These are phyloP conservation scores for Pulveroboletus ridleyi DNA, from an alignment of 1,284 basidiomycete genomes.

Conservation along the genomic window DNA sequence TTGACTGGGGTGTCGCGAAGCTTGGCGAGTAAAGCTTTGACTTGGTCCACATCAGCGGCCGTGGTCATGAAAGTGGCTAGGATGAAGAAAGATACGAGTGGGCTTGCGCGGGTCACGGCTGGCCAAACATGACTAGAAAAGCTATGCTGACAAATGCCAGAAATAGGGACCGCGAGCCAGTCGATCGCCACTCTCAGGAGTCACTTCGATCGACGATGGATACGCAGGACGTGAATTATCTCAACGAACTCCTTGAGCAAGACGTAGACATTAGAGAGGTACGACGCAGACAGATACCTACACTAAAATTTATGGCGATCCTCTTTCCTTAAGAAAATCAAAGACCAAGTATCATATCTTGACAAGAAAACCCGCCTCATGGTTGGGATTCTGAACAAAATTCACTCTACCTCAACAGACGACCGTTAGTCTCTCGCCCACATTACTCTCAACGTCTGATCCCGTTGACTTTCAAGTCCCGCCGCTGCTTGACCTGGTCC, in stretches of 20 bases:
- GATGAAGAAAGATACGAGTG: not conserved
- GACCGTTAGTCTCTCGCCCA: constrained; percentile 50
- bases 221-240: constrained; percentile 53
- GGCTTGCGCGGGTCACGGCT: too few species aligned
- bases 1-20: constrained; percentile 65
- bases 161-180: constrained; percentile 24
- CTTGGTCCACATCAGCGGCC: constrained; percentile 35
- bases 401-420: constrained; percentile 74
- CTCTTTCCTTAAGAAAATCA: constrained; percentile 66
- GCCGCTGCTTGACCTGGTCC: constrained; percentile 60
- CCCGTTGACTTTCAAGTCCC: constrained; percentile 51
- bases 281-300: constrained; percentile 19
- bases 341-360: constrained; percentile 71
- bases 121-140: not conserved
- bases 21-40: constrained; percentile 51
- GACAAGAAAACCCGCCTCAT: constrained; percentile 76
- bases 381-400: constrained; percentile 71
- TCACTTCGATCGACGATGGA: constrained; percentile 51
- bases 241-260: constrained; percentile 58
- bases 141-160: constrained; percentile 5
- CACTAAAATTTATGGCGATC: constrained; percentile 31
- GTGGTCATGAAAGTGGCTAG: constrained; percentile 35
- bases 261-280: constrained; percentile 62
- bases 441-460: constrained; percentile 20
- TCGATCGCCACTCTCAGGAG: not conserved